phyloP scores from a whole-genome alignment of 1,284 basidiomycete species.

The Schizophyllum commune region DNA sequence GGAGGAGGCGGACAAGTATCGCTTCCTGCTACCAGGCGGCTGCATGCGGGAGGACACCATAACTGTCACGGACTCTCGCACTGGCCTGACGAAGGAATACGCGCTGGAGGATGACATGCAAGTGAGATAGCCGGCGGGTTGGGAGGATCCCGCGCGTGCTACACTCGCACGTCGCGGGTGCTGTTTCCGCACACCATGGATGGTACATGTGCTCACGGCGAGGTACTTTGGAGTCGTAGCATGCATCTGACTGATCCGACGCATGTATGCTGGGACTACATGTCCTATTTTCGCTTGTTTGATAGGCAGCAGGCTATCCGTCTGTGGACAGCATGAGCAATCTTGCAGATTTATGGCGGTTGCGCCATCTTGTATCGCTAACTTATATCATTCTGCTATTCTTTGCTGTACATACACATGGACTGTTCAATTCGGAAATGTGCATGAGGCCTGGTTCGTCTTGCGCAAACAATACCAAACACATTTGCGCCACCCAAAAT shows the following conservation, averaged over 20 bases:
- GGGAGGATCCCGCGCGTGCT: no score
- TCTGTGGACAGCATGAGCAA: neutral
- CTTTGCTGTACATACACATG: neutral
- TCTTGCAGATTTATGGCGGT: neutral
- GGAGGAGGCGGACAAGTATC: slow-evolving; percentile 41
- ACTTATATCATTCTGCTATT: neutral
- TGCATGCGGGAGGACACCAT: slow-evolving; percentile 30
- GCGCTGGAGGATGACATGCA: neutral
- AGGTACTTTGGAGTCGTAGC: no score
- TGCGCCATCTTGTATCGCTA: neutral
- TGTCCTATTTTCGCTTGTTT: neutral
- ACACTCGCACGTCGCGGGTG: no score
- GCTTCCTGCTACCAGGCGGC: slow-evolving; percentile 53
- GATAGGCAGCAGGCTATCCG: no score
- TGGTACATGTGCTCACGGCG: no score
- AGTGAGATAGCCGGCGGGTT: neutral
- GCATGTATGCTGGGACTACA: no score
- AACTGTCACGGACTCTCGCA: neutral
- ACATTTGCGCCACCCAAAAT: no score
- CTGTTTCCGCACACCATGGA: no score
- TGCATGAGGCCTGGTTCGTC: no score
- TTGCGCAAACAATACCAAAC: no score
- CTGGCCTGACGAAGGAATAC: neutral
- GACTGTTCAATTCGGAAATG: neutral
- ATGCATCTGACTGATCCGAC: no score